Conservation (phyloP, 2,329 filamentous ascomycete species). For the Fusarium pseudograminearum region DNA sequence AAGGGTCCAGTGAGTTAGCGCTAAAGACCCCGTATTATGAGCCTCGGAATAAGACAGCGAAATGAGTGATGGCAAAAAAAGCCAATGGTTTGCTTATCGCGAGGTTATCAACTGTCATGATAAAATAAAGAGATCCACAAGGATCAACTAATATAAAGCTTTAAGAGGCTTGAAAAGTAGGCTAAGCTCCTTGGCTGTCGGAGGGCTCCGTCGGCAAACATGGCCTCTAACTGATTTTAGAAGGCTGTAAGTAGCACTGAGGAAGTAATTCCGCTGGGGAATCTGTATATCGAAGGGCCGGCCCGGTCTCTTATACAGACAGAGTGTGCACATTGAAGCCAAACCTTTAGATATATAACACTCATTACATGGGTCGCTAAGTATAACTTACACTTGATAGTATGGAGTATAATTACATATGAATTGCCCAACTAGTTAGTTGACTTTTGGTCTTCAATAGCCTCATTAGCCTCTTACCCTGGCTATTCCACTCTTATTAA, state of each 20-base stretch:
- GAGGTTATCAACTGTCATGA: conserved; percentile 24
- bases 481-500: conserved; percentile 39
- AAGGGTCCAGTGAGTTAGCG: conserved; percentile 21
- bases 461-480: conserved; percentile 19
- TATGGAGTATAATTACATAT: background rate
- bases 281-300: background rate
- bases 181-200: conserved; percentile 31
- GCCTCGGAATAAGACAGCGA: conserved; percentile 19
- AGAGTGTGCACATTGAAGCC: background rate
- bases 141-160: conserved; percentile 1
- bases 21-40: conserved; percentile 2
- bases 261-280: conserved; percentile 27
- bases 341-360: background rate
- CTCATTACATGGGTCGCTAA: background rate
- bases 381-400: background rate
- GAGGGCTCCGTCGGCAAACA: conserved; percentile 42
- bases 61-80: background rate
- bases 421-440: background rate
- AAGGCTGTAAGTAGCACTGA: background rate
- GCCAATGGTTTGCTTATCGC: conserved; percentile 7
- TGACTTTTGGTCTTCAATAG: background rate
- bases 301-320: background rate
- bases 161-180: conserved; percentile 19
- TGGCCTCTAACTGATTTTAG: conserved; percentile 15
- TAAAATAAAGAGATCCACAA: conserved; percentile 25